A percentile compares a stretch with the other conserved stretches of the same genome.
Evolutionary conservation across 352 stramenopile genomes (phyloP).

Genomic region (Peronospora tabacina): DNA sequence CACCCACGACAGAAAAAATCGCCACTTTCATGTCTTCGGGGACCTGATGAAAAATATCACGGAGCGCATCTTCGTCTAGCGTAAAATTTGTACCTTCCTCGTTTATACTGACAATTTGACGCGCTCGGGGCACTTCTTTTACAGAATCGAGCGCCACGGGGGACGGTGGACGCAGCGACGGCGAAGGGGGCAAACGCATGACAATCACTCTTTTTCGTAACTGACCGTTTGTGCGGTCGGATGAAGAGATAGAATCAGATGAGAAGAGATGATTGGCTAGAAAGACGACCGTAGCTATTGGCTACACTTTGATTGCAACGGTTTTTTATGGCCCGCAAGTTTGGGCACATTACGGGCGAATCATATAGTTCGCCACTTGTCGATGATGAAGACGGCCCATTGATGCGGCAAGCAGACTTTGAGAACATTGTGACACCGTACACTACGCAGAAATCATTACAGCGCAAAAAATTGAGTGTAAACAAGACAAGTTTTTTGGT

Average conservation of each 20-base stretch:
- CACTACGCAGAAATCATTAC: no score
- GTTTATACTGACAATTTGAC: conserved; percentile 83
- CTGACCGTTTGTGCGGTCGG: conserved; percentile 34
- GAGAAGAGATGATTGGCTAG: not conserved
- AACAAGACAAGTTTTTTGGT: no score
- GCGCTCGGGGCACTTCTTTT: conserved; percentile 36
- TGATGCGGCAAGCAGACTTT: no score
- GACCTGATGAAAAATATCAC: conserved; percentile 64
- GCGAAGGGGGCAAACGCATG: conserved; percentile 12
- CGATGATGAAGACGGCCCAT: no score
- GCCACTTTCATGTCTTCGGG: conserved; percentile 94
- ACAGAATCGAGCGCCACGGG: conserved; percentile 18
- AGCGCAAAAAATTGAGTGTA: no score
- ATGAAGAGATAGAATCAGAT: not conserved
- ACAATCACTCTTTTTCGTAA: conserved; percentile 18
- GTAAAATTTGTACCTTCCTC: conserved; percentile 83
- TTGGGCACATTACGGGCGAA: no score
- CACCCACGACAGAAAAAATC: conserved; percentile 96
- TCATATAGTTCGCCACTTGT: no score
- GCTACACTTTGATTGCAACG: no score
- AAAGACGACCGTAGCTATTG: no score
- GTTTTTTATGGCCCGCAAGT: no score
- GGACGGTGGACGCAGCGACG: conserved; percentile 9
- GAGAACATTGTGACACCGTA: no score
- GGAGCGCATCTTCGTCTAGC: conserved; percentile 61